These are phyloP conservation scores for Aurinia saxatilis DNA, from an alignment of 345 rosid genomes.

Conservation along the genomic window DNA sequence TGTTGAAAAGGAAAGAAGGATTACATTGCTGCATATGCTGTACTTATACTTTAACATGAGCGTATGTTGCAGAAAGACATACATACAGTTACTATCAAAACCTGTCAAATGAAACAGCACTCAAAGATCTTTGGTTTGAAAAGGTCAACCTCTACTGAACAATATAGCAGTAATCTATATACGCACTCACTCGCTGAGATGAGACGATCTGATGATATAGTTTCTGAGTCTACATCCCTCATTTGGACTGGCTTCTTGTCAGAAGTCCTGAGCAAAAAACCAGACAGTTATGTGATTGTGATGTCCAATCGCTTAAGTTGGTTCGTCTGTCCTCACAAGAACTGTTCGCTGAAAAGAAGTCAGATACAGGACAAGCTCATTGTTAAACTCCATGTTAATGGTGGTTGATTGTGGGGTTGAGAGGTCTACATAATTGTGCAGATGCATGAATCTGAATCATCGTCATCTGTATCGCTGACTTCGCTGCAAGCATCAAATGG, in stretches of 20 bases:
- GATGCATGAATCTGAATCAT: constrained; percentile 69
- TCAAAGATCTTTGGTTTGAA: constrained; percentile 1
- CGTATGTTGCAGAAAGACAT: constrained; percentile 18
- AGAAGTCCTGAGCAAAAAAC: constrained; percentile 13
- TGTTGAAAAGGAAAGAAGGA: background rate
- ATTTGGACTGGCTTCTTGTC: constrained; percentile 1
- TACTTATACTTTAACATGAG: constrained; percentile 9
- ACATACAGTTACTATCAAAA: constrained; percentile 15
- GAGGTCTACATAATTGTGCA: constrained; percentile 76
- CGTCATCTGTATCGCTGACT: constrained; percentile 73
- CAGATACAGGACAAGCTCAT: constrained; percentile 11
- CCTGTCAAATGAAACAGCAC: constrained; percentile 24
- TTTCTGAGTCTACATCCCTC: constrained; percentile 13
- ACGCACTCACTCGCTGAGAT: constrained; percentile 19
- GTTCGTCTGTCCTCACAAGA: constrained; percentile 12
- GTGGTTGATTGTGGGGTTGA: constrained; percentile 2
- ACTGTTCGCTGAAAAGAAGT: constrained; percentile 17
- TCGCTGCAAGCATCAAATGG: constrained; percentile 53
- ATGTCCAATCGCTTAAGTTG: constrained; percentile 14
- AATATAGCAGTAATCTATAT: constrained; percentile 18
- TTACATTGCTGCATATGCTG: constrained; percentile 15
- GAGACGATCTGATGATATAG: background rate
- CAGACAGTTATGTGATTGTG: constrained; percentile 5
- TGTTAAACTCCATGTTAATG: constrained; percentile 25
- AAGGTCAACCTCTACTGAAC: constrained; percentile 15